A percentile compares a stretch with the other conserved stretches of the same genome.
phyloP scores from a whole-genome alignment of 371 early-diverging fungal genomes.

The Phascolomyces articulosus region DNA sequence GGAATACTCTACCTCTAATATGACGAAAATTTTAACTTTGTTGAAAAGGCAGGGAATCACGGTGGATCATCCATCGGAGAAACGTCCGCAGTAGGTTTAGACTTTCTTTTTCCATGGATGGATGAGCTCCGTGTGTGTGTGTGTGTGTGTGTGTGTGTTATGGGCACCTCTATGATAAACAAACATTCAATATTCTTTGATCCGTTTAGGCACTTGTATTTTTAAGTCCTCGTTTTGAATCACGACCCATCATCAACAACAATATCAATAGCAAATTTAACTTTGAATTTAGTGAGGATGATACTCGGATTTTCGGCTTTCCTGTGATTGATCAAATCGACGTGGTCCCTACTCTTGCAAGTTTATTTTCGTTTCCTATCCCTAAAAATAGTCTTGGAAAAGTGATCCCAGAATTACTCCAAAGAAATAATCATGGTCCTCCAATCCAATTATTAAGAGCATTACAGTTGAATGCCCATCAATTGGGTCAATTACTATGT shows the following conservation, averaged over 20 bases:
- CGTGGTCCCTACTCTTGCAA: conserved; percentile 86
- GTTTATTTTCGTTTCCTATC: conserved; percentile 84
- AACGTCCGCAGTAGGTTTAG: conserved; percentile 56
- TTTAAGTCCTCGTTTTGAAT: conserved; percentile 48
- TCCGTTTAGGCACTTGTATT: conserved; percentile 48
- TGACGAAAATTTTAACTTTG: not conserved
- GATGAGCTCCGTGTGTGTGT: no score
- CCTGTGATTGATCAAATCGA: conserved; percentile 81
- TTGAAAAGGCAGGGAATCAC: conserved; percentile 65
- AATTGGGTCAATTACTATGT: conserved; percentile 45
- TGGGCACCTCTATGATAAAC: not conserved
- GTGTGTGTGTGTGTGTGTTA: no score
- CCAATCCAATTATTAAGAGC: conserved; percentile 28
- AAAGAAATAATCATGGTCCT: not conserved
- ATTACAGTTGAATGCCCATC: conserved; percentile 65
- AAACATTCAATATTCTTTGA: not conserved
- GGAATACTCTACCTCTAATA: no score
- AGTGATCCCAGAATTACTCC: conserved; percentile 70
- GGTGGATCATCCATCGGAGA: conserved; percentile 70
- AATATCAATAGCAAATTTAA: not conserved
- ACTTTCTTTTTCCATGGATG: not conserved
- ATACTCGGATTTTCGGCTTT: conserved; percentile 15
- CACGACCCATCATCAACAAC: conserved; percentile 28
- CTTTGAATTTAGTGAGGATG: not conserved
- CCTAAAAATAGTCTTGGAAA: conserved; percentile 92